Base-by-base conservation (phyloP, 2,329 filamentous ascomycete genomes). In the Rutstroemia sp. region DNA sequence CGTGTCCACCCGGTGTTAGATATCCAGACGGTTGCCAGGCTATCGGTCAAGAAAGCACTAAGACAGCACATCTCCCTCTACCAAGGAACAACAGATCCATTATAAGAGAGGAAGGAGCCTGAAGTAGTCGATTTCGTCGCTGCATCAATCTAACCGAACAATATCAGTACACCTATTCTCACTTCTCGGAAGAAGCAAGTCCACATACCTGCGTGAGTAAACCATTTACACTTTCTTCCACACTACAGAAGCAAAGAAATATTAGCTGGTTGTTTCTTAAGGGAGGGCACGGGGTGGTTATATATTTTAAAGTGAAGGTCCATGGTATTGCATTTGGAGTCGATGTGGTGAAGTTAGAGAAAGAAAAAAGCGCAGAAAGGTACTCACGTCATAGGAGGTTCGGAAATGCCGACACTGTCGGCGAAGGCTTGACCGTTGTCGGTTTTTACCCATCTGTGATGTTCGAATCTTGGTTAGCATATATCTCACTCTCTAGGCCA, bases 361-460 rank as follows among this genome's bases (percentile, higher is more conserved):
- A 4, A 34, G 30, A 14, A 21, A 27, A 46, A 47, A 21, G 4
- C 10, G 19, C 7, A 21, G 21, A 14, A 47, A 27, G 7, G 5
- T 1, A 27, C 68, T 42, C 58, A 39, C 17, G 62, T 65, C 42
- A 71, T 60, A 2, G 71, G 67, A 0, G 74, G 72, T 42, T 68
- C 57, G 1, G 64, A 54, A 2, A 73, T 48, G 0, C 72, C 72
- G 9, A 68, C 48, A 0, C 42, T 49, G 48, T 65, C 58, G 0
- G 74, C 72, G 36, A 67, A 71, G 0, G 48, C 54, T 56, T 72
- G 71, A 0, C 75, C 75, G 66, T 75, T 72, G 4, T 71, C 72
- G 0, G 74, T 77, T 57, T 73, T 69, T 0, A 74, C 71, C 63
- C 71, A 72, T 51, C 64, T 65, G 51, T 39, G 10, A 16, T 16